A percentile compares a stretch with the other conserved stretches of the same genome.
Evolutionary conservation across 768 basidiomycete genomes (phyloP).

Genomic region (Trametes meyenii): DNA sequence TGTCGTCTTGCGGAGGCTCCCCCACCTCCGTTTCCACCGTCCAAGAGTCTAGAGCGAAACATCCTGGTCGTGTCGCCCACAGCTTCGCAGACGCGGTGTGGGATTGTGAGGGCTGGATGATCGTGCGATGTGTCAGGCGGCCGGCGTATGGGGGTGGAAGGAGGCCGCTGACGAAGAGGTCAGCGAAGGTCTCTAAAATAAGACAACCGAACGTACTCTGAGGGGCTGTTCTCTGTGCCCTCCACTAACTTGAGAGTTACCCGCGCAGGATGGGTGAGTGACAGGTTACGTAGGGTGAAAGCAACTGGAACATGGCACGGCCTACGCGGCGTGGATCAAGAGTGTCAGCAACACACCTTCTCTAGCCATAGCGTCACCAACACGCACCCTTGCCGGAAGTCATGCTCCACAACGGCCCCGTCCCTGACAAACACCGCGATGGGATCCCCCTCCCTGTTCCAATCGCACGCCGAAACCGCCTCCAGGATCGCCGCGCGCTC

Average conservation of each 20-base stretch:
- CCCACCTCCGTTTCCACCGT: conserved; percentile 66
- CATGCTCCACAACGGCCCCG: conserved; percentile 50
- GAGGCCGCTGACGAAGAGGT: conserved; percentile 37
- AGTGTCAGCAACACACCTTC: neutral
- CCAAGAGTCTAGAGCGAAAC: conserved; percentile 71
- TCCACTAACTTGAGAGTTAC: conserved; percentile 55
- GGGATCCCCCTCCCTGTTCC: conserved; percentile 83
- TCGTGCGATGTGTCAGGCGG: conserved; percentile 65
- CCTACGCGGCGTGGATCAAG: conserved; percentile 39
- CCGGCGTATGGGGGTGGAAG: conserved; percentile 64
- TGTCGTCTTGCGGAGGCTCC: conserved; percentile 42
- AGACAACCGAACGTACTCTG: conserved; percentile 2
- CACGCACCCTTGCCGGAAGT: conserved; percentile 73
- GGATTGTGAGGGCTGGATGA: conserved; percentile 52
- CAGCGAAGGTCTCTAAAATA: conserved; percentile 2
- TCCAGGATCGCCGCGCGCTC: conserved; percentile 69
- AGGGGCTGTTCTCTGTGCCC: neutral
- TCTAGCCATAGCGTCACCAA: neutral
- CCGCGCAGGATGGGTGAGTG: conserved; percentile 59
- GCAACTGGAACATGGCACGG: conserved; percentile 54
- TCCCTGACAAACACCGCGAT: conserved; percentile 54
- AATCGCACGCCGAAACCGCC: conserved; percentile 67
- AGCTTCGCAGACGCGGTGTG: conserved; percentile 51
- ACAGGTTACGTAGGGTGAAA: conserved; percentile 72
- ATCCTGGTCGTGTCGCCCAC: conserved; percentile 65